Conservation (phyloP, 306 rosid species). For the Glycyrrhiza uralensis region DNA sequence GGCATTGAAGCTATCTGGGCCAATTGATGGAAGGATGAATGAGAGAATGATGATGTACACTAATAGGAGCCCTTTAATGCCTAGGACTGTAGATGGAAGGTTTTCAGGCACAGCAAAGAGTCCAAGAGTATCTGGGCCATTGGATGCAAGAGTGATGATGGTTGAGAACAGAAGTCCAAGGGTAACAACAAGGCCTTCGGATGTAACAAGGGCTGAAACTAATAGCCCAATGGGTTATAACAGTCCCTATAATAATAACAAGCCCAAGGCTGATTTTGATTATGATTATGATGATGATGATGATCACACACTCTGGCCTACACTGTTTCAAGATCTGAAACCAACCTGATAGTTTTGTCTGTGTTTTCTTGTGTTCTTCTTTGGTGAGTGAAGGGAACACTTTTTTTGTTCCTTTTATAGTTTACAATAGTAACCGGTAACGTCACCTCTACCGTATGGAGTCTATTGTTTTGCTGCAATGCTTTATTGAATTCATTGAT, state of each 20-base stretch:
- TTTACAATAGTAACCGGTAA: not conserved
- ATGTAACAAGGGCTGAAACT: conserved; percentile 22
- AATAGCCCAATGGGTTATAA: conserved; percentile 44
- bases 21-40: conserved; percentile 63
- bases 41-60: conserved; percentile 40
- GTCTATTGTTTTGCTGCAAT: conserved; percentile 7
- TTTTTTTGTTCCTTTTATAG: not conserved
- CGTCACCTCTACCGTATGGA: not conserved
- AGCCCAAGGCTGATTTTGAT: conserved; percentile 37
- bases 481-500: conserved; percentile 3
- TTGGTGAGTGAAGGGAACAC: conserved; percentile 20
- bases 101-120: conserved; percentile 29
- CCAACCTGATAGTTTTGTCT: conserved; percentile 50
- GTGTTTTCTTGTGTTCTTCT: not conserved
- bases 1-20: conserved; percentile 63
- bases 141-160: conserved; percentile 33
- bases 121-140: conserved; percentile 51
- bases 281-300: conserved; percentile 46
- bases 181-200: conserved; percentile 5
- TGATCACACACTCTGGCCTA: conserved; percentile 69
- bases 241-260: conserved; percentile 41
- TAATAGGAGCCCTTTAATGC: conserved; percentile 43
- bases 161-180: conserved; percentile 38
- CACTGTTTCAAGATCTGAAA: conserved; percentile 81
- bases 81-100: conserved; percentile 38